These are phyloP conservation scores for Trypanosoma theileri DNA, from an alignment of 208 protist species.

Conservation along the genomic window DNA sequence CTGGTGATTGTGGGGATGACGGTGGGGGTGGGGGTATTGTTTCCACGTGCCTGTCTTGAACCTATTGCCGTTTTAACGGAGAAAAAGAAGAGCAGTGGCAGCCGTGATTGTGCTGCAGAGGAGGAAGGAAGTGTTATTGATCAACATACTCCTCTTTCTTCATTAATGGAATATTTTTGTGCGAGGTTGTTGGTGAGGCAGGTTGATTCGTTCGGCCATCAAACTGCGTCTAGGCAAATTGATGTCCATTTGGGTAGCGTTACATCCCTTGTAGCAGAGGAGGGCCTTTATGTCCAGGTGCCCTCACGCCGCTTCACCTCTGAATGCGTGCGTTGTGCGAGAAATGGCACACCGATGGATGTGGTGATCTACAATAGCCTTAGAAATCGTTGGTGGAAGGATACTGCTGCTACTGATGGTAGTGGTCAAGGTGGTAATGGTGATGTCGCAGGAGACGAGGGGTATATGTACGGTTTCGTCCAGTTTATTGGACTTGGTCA, in stretches of 20 bases:
- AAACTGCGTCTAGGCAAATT: conserved; percentile 29
- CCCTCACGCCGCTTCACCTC: conserved; percentile 41
- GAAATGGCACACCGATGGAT: conserved; percentile 21
- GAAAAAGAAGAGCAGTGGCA: neutral
- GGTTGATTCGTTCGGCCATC: conserved; percentile 11
- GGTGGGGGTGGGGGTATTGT: neutral
- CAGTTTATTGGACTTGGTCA: conserved; percentile 34
- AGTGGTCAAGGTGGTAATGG: conserved; percentile 2
- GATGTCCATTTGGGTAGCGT: conserved; percentile 11
- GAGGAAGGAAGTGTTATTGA: conserved; percentile 24
- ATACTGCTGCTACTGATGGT: neutral
- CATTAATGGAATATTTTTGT: conserved; percentile 36
- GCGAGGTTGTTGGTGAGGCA: conserved; percentile 26
- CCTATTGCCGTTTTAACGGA: conserved; percentile 20
- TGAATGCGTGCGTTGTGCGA: conserved; percentile 29
- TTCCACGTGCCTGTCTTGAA: conserved; percentile 2
- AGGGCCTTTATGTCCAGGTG: conserved; percentile 69
- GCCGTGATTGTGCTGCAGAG: neutral
- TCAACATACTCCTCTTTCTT: conserved; percentile 28
- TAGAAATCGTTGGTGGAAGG: conserved; percentile 6
- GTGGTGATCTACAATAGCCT: conserved; percentile 37
- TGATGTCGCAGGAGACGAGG: conserved; percentile 24
- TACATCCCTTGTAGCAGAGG: conserved; percentile 38
- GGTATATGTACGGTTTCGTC: conserved; percentile 56
- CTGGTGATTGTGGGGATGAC: neutral